These are phyloP conservation scores for Leptodermis oblonga DNA, from an alignment of 257 asterid species.

Conservation along the genomic window DNA sequence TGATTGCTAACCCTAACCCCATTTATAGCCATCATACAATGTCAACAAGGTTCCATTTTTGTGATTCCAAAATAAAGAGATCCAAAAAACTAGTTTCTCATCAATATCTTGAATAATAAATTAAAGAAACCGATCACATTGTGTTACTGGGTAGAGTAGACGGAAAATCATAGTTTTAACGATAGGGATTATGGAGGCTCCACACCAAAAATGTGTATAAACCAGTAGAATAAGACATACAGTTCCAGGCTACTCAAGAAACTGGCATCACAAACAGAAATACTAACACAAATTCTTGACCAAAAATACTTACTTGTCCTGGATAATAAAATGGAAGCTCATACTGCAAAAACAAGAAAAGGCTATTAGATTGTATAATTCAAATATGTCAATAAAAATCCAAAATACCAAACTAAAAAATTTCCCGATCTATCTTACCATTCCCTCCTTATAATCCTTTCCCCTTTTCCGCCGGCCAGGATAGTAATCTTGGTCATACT, in stretches of 20 bases:
- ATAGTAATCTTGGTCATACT: conserved; percentile 91
- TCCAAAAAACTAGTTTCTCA: neutral
- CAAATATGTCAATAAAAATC: conserved; percentile 8
- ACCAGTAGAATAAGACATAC: neutral
- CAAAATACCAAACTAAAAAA: conserved; percentile 9
- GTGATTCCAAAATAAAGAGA: neutral
- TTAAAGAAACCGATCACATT: neutral
- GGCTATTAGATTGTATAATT: conserved; percentile 25
- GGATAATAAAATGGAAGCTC: conserved; percentile 97
- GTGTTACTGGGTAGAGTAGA: neutral
- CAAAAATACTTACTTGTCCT: conserved; percentile 66
- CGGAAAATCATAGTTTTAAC: neutral
- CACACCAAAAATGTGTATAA: neutral
- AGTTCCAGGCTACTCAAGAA: neutral
- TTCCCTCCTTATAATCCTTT: conserved; percentile 80
- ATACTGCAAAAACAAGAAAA: conserved; percentile 56
- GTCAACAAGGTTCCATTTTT: neutral
- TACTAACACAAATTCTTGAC: conserved; percentile 3
- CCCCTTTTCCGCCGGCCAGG: conserved; percentile 98
- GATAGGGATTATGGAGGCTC: too few relatives aligned
- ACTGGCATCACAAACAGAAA: neutral
- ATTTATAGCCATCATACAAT: neutral
- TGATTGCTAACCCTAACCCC: neutral
- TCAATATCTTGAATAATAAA: neutral
- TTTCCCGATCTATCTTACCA: conserved; percentile 47